Evolutionary conservation across 1,284 basidiomycete genomes (phyloP).

Genomic region (Vanrija humicola): DNA sequence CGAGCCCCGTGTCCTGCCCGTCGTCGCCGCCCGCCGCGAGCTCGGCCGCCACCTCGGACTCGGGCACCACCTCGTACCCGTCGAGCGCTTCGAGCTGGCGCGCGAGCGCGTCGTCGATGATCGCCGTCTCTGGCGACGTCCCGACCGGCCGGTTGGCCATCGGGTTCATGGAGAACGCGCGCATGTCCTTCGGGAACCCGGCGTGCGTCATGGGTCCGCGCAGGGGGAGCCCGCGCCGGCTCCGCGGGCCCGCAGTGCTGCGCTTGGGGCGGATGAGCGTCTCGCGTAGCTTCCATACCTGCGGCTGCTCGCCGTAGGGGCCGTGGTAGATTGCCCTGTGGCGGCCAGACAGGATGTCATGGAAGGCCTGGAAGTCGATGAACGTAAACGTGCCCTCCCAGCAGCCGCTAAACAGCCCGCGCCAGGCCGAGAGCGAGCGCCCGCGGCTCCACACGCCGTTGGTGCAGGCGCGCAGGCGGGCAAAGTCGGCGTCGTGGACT

Average conservation of each 20-base stretch:
- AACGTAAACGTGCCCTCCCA: constrained; percentile 58
- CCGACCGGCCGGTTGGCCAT: constrained; percentile 3
- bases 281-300: constrained; percentile 56
- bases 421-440: constrained; percentile 46
- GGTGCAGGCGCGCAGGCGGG: constrained; percentile 44
- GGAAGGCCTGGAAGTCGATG: constrained; percentile 56
- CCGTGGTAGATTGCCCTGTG: constrained; percentile 51
- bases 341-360: constrained; percentile 46
- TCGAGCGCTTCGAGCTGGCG: constrained; percentile 41
- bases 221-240: constrained; percentile 22
- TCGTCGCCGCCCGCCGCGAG: constrained; percentile 15
- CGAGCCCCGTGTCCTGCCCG: constrained; percentile 36
- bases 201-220: constrained; percentile 43
- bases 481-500: constrained; percentile 29
- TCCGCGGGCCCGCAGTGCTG: neutral
- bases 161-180: constrained; percentile 16
- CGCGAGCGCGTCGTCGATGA: constrained; percentile 31
- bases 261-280: constrained; percentile 44
- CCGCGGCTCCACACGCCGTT: constrained; percentile 48
- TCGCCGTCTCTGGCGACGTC: constrained; percentile 34
- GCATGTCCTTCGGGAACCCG: constrained; percentile 37
- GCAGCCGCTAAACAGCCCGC: constrained; percentile 50
- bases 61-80: constrained; percentile 40
- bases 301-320: constrained; percentile 55
- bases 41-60: constrained; percentile 30